Evolutionary conservation across 148 eudicot species (phyloP).

Genomic region (Tetragonia tetragonoides): DNA sequence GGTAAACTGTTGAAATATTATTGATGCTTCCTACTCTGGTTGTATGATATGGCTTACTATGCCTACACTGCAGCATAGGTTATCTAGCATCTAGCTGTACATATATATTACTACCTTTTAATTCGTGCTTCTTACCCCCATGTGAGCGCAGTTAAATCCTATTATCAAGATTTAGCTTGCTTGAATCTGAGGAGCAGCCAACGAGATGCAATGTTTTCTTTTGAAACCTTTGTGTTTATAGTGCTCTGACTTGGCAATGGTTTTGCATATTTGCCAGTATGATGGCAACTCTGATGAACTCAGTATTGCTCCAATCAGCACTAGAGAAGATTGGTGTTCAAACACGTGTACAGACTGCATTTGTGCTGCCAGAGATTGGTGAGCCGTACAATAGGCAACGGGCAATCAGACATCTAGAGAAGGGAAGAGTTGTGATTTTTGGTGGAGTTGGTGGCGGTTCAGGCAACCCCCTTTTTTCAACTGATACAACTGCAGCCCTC

Average conservation of each 20-base stretch:
- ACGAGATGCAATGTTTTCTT: not conserved
- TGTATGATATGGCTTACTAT: not conserved
- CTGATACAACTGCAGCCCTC: conserved; percentile 96
- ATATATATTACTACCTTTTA: not conserved
- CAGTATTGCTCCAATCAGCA: conserved; percentile 86
- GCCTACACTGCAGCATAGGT: not conserved
- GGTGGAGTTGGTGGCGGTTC: conserved; percentile 96
- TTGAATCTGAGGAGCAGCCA: not conserved
- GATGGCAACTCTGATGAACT: conserved; percentile 98
- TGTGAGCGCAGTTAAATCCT: not conserved
- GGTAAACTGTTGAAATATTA: not conserved
- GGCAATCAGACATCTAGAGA: conserved; percentile 86
- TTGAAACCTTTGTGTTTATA: not conserved
- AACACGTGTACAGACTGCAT: conserved; percentile 82
- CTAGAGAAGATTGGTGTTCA: conserved; percentile 81
- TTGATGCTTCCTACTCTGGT: not conserved
- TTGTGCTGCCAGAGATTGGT: conserved; percentile 76
- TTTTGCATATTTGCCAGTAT: conserved; percentile 48
- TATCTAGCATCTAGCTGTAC: not conserved
- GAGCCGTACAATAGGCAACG: conserved; percentile 85
- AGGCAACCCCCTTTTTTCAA: conserved; percentile 87
- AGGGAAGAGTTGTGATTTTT: conserved; percentile 93
- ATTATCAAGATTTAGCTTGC: not conserved
- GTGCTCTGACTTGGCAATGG: not conserved
- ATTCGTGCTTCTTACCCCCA: not conserved